A percentile compares a stretch with the other conserved stretches of the same genome.
Conservation (phyloP, 2,329 filamentous ascomycete genomes). For the Pseudopithomyces chartarum region DNA sequence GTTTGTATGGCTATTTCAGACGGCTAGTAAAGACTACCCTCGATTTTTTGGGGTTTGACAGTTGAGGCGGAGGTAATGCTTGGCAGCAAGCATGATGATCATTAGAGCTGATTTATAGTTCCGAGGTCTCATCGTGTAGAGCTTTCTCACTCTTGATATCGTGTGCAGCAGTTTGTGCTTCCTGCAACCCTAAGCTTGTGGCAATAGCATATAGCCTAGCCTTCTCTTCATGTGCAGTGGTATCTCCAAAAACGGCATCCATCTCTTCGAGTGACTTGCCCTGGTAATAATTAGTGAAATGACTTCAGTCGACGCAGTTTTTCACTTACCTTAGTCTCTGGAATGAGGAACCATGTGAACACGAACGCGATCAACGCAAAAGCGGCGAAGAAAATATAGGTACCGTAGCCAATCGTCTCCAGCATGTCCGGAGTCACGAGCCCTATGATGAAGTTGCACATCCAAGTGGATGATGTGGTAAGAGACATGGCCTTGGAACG, state of each 20-base stretch:
- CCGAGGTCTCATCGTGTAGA: neutral
- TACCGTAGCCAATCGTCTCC: slow-evolving; percentile 25
- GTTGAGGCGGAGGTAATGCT: too few species aligned
- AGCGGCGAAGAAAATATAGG: slow-evolving; percentile 3
- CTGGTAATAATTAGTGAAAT: neutral
- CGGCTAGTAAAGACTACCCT: too few species aligned
- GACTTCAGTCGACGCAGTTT: neutral
- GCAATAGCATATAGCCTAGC: neutral
- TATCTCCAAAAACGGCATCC: slow-evolving; percentile 12
- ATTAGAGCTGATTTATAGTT: too few species aligned
- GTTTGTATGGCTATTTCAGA: too few species aligned
- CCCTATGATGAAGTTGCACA: slow-evolving; percentile 52
- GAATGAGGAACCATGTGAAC: slow-evolving; percentile 1
- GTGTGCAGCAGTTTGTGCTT: neutral
- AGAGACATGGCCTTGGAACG: slow-evolving; percentile 57
- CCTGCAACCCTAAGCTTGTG: neutral
- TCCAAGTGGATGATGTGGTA: slow-evolving; percentile 50
- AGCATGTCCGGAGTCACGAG: slow-evolving; percentile 59
- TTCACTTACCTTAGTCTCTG: slow-evolving; percentile 7
- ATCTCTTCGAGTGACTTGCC: slow-evolving; percentile 10
- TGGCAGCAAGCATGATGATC: too few species aligned
- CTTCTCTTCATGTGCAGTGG: slow-evolving; percentile 17
- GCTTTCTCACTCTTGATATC: neutral
- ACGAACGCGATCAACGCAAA: neutral
- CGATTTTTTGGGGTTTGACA: too few species aligned